phyloP scores from a whole-genome alignment of 129 eudicot genomes.

The Ambrosia artemisiifolia region DNA sequence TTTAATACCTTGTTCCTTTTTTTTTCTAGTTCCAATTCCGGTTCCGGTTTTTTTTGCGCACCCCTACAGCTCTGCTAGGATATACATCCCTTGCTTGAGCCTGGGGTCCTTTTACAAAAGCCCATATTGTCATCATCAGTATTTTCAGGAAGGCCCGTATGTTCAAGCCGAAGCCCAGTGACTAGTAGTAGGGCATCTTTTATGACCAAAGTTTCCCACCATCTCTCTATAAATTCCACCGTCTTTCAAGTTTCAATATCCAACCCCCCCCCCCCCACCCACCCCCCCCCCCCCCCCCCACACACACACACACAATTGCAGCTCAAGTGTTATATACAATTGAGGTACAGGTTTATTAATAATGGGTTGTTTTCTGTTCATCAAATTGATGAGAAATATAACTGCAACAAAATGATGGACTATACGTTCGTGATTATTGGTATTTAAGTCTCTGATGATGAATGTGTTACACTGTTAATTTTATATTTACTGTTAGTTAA shows the following conservation, averaged over 20 bases:
- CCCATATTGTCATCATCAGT: not conserved
- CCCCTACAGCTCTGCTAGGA: too few species aligned
- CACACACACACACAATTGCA: too few species aligned
- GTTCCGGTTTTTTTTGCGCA: too few species aligned
- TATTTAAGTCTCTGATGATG: constrained; percentile 44
- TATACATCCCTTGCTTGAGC: too few species aligned
- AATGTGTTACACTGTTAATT: not conserved
- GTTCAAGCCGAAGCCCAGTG: not conserved
- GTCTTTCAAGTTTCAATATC: too few species aligned
- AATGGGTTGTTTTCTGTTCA: not conserved
- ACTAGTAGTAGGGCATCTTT: constrained; percentile 6
- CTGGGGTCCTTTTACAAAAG: not conserved
- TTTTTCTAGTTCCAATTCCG: too few species aligned
- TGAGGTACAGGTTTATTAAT: not conserved
- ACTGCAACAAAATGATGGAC: constrained; percentile 42
- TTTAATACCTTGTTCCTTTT: too few species aligned
- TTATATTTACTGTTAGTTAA: not conserved
- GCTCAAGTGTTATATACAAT: not conserved
- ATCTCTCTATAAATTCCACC: constrained; percentile 13
- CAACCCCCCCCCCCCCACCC: too few species aligned
- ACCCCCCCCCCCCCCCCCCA: too few species aligned
- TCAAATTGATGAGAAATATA: constrained; percentile 35
- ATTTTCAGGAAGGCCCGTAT: not conserved
- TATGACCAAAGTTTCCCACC: not conserved
- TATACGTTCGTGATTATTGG: constrained; percentile 32